phyloP scores from a whole-genome alignment of 2,329 filamentous ascomycete species.

The Fusarium devonianum region DNA sequence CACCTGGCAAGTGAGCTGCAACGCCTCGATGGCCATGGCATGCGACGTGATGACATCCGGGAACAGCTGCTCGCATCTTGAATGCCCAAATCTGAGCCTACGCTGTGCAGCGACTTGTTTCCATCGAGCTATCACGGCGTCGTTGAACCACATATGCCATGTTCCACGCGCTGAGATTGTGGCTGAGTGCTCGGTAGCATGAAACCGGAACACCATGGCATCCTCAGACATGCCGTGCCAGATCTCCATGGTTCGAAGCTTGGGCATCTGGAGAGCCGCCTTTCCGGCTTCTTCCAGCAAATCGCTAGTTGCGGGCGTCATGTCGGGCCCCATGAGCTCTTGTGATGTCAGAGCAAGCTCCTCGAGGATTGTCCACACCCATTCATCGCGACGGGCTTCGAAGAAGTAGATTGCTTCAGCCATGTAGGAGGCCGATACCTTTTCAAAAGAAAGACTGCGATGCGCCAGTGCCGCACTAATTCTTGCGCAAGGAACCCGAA shows the following conservation, averaged over 20 bases:
- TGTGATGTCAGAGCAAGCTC: background rate
- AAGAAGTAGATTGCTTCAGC: constrained; percentile 1
- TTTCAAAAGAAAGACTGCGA: background rate
- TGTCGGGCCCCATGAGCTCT: background rate
- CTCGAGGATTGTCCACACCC: background rate
- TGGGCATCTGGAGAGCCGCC: constrained; percentile 4
- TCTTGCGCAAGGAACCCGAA: background rate
- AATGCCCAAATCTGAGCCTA: background rate
- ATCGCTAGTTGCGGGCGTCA: background rate
- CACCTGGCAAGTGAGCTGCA: constrained; percentile 1
- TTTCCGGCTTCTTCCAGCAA: constrained; percentile 1
- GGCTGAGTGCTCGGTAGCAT: background rate
- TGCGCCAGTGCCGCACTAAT: background rate
- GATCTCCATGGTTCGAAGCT: constrained; percentile 4
- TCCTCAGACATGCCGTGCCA: constrained; percentile 2
- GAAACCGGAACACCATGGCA: constrained; percentile 1
- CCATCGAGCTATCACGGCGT: background rate
- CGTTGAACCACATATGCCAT: background rate
- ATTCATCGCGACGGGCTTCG: background rate
- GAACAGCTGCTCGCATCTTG: background rate
- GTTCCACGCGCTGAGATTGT: constrained; percentile 1
- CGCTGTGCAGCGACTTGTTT: background rate
- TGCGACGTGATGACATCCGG: background rate
- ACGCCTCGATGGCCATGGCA: background rate
- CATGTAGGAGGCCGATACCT: constrained; percentile 1